phyloP scores from a whole-genome alignment of 805 yeast species.

The Hyphopichia homilentoma region DNA sequence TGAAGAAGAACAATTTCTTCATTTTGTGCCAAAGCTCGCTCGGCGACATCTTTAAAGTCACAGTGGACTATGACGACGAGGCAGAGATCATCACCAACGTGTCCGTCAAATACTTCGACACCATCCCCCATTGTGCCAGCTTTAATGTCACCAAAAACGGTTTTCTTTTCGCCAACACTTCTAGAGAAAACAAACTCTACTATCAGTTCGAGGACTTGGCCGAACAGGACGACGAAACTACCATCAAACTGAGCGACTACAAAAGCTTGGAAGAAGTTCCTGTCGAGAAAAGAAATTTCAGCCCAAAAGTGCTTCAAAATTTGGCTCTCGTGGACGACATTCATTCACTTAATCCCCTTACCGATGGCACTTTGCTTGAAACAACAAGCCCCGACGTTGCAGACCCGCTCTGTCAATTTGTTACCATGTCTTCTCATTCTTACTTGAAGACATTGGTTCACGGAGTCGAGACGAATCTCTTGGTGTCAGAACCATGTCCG shows the following conservation, averaged over 20 bases:
- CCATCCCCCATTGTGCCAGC: constrained; percentile 56
- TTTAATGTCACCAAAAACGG: constrained; percentile 72
- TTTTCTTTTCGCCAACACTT: constrained; percentile 63
- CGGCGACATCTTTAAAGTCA: constrained; percentile 71
- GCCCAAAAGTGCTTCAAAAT: constrained; percentile 46
- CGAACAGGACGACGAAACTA: constrained; percentile 40
- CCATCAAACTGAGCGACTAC: constrained; percentile 9
- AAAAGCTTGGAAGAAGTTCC: constrained; percentile 1
- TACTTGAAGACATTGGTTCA: constrained; percentile 46
- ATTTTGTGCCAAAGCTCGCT: constrained; percentile 61
- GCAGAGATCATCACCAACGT: constrained; percentile 40
- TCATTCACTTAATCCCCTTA: constrained; percentile 51
- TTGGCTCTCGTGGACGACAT: constrained; percentile 53
- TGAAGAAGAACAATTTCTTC: constrained; percentile 60
- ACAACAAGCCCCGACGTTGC: constrained; percentile 7
- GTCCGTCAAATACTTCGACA: constrained; percentile 69
- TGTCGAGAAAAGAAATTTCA: constrained; percentile 11
- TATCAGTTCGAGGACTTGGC: constrained; percentile 81
- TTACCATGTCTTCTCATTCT: constrained; percentile 38
- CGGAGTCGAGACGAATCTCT: constrained; percentile 56
- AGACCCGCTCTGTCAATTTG: constrained; percentile 17
- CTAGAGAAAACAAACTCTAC: constrained; percentile 58
- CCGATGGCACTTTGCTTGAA: constrained; percentile 20
- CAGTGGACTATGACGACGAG: constrained; percentile 47
- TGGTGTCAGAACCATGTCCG: constrained; percentile 78